Evolutionary conservation across 371 early-diverging fungal species (phyloP), one percentile per base, ranked within the genome.

Genomic region (Syncephalastrum sp.): DNA sequence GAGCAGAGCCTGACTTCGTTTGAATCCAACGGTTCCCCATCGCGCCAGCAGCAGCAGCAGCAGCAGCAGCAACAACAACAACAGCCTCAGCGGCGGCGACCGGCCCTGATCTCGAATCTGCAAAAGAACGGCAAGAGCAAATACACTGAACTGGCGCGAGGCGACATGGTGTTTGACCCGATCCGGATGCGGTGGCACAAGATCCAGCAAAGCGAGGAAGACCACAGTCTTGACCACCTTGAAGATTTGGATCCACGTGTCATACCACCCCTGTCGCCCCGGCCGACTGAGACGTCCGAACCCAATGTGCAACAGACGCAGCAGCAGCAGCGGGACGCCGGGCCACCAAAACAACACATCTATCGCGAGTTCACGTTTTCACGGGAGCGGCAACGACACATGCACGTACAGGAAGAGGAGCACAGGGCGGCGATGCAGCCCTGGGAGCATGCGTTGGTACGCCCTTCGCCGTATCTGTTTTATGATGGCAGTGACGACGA

Each of bases 321-420:
- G 21, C 21, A 19, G 25, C 24, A 25, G 12, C 10, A 42, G 16
- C 21, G 7, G 19, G 8, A 51, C 3, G 7, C 42, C 2, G 25
- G 47, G 19, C 45, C 4, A 1, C 23, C 44, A 14, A 7, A 27
- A 14, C 33, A 27, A 46, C 16, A n/a, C 47, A 44, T n/a, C 4
- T n/a, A 19, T 19, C 41, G 53, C 14, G 74, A 69, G 50, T 74
- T 69, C 46, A 54, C 65, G 16, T 17, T 75, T 1, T 60, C 72
- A 1, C 23, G 47, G 5, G 63, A 57, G 8, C 55, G 48, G 10
- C 70, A 76, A 29, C 55, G 60, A 14, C 60, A 59, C n/a, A 68
- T 72, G 65, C 51, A 54, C 16, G 54, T 59, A 15, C 60, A 70
- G 47, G 73, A 77, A 62, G 59, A 73, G 45, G 41, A 56, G 6